A percentile compares a stretch with the other conserved stretches of the same genome.
phyloP scores from a whole-genome alignment of 2,329 filamentous ascomycete genomes.

The Aureobasidium melanogenum region DNA sequence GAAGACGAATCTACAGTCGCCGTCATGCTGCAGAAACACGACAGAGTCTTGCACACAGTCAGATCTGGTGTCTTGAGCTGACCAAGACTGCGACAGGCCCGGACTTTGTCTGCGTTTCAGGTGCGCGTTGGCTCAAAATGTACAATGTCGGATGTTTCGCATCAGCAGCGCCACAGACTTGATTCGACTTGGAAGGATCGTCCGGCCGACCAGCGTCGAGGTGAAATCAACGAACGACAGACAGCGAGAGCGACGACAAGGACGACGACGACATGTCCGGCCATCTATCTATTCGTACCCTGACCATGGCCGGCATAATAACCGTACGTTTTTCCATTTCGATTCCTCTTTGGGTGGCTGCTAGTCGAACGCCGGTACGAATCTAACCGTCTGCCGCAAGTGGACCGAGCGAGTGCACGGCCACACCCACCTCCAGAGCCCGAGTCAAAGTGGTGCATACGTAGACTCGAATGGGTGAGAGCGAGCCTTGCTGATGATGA shows the following conservation, averaged over 20 bases:
- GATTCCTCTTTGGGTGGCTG: neutral
- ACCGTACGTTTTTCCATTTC: neutral
- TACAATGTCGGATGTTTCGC: neutral
- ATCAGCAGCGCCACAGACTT: conserved; percentile 1
- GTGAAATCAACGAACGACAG: neutral
- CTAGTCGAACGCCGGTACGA: conserved; percentile 2
- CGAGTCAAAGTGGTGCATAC: too few species aligned
- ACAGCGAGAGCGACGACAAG: neutral
- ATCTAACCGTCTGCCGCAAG: conserved; percentile 5
- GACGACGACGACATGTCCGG: neutral
- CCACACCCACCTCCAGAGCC: too few species aligned
- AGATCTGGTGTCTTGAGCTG: neutral
- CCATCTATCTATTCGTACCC: neutral
- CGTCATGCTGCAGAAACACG: conserved; percentile 1
- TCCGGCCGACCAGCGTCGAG: neutral
- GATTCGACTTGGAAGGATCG: neutral
- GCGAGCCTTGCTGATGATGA: too few species aligned
- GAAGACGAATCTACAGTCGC: neutral
- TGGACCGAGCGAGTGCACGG: too few species aligned
- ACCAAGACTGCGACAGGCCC: neutral
- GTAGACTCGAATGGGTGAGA: too few species aligned
- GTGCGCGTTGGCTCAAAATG: neutral
- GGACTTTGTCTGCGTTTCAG: neutral
- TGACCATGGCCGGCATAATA: neutral
- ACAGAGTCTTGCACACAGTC: neutral